Conservation (phyloP, 116 monocot species). For the Iris pallida region DNA sequence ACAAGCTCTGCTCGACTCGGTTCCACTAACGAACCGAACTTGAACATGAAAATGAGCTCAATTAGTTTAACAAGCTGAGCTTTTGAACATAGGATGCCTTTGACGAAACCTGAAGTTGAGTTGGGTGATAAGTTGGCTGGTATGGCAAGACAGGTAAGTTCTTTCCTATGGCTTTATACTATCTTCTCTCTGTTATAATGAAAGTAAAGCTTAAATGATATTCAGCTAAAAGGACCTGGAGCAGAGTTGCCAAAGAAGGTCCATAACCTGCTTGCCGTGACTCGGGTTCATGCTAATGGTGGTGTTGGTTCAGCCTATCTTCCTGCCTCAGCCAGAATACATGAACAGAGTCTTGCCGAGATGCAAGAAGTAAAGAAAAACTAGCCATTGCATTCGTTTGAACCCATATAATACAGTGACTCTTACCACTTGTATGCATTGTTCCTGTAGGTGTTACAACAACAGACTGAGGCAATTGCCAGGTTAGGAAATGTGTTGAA, state of each 20-base stretch:
- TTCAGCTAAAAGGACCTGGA: constrained; percentile 69
- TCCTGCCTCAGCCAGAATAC: constrained; percentile 60
- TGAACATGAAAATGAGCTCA: too few species aligned
- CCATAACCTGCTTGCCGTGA: constrained; percentile 54
- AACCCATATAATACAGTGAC: too few species aligned
- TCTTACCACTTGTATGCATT: too few species aligned
- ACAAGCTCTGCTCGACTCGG: too few species aligned
- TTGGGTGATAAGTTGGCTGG: constrained; percentile 44
- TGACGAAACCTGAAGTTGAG: constrained; percentile 74
- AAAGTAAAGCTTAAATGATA: constrained; percentile 9
- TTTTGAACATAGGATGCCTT: constrained; percentile 33
- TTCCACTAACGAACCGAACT: too few species aligned
- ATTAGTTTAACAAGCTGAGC: too few species aligned
- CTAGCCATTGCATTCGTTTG: too few species aligned
- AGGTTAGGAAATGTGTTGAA: too few species aligned
- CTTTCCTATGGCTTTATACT: background rate
- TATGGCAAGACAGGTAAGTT: constrained; percentile 61
- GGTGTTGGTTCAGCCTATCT: constrained; percentile 43
- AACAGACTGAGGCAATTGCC: too few species aligned
- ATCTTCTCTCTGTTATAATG: background rate
- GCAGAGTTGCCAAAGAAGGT: constrained; percentile 70
- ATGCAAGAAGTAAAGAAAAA: constrained; percentile 65
- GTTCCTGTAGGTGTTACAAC: too few species aligned
- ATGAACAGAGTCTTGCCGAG: constrained; percentile 72
- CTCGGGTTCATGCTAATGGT: constrained; percentile 56